Evolutionary conservation across 768 basidiomycete species (phyloP).

Genomic region (Pholiota conissans): DNA sequence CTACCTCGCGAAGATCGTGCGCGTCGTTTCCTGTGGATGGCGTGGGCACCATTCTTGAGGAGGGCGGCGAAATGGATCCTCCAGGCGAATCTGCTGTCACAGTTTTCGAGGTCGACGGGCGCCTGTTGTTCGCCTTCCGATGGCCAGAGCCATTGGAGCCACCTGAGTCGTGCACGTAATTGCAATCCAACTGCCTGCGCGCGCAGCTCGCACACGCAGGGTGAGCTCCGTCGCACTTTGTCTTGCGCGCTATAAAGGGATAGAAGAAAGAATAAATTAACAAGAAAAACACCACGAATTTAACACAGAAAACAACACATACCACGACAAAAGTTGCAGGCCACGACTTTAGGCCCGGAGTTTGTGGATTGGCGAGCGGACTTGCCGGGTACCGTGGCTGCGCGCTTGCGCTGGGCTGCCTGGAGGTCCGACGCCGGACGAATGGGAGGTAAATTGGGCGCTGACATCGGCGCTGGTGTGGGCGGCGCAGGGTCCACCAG

Average conservation of each 20-base stretch:
- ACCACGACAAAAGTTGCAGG: slow-evolving; percentile 90
- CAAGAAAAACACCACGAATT: neutral
- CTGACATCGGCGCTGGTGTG: slow-evolving; percentile 58
- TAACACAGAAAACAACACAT: slow-evolving; percentile 23
- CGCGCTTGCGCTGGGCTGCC: slow-evolving; percentile 67
- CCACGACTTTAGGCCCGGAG: slow-evolving; percentile 84
- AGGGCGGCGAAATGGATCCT: slow-evolving; percentile 55
- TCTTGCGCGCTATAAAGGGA: slow-evolving; percentile 70
- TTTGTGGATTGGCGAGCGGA: slow-evolving; percentile 56
- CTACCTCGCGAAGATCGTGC: slow-evolving; percentile 40
- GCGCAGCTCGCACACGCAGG: slow-evolving; percentile 84
- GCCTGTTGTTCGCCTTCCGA: slow-evolving; percentile 54
- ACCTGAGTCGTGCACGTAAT: slow-evolving; percentile 70
- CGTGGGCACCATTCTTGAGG: slow-evolving; percentile 54
- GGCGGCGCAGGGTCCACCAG: slow-evolving; percentile 57
- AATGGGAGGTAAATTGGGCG: slow-evolving; percentile 62
- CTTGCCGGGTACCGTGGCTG: slow-evolving; percentile 68
- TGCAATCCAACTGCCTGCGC: slow-evolving; percentile 73
- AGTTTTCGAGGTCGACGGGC: slow-evolving; percentile 54
- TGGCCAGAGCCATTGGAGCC: slow-evolving; percentile 33
- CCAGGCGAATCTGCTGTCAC: slow-evolving; percentile 36
- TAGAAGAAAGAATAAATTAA: neutral
- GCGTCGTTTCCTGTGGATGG: slow-evolving; percentile 40
- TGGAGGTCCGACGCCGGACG: slow-evolving; percentile 68
- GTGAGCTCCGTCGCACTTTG: slow-evolving; percentile 86